Evolutionary conservation across 208 protist genomes (phyloP).

Genomic region (Crithidia thermophila): DNA sequence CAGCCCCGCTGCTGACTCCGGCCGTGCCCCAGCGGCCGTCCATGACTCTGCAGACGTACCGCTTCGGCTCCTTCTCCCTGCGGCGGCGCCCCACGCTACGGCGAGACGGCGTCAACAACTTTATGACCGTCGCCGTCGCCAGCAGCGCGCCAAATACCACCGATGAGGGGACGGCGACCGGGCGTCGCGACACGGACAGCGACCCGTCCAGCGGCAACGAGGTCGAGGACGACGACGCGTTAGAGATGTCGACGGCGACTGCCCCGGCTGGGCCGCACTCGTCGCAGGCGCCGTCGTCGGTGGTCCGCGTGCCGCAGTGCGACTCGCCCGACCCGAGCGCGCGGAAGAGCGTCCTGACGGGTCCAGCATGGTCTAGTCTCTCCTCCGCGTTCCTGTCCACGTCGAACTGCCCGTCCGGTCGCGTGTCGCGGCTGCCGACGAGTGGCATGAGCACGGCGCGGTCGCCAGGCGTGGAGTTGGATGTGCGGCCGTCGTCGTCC

Average conservation of each 20-base stretch:
- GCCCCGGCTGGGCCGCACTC: background rate
- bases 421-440: constrained; percentile 6
- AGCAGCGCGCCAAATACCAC: background rate
- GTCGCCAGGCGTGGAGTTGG: background rate
- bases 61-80: constrained; percentile 1
- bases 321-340: background rate
- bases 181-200: background rate
- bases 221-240: background rate
- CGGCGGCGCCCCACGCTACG: background rate
- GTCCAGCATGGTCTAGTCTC: background rate
- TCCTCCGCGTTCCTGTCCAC: constrained; percentile 31
- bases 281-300: background rate
- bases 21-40: constrained; percentile 1
- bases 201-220: background rate
- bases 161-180: background rate
- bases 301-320: background rate
- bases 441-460: constrained; percentile 2
- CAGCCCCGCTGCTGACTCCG: constrained; percentile 7
- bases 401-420: constrained; percentile 14
- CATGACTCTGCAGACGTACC: constrained; percentile 12
- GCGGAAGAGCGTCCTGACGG: constrained; percentile 4
- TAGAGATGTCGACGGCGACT: background rate
- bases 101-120: background rate
- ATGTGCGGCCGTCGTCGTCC: background rate
- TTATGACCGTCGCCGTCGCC: background rate